Base-by-base conservation (phyloP, 2,329 filamentous ascomycete genomes). In the Alternaria tenuissima region DNA sequence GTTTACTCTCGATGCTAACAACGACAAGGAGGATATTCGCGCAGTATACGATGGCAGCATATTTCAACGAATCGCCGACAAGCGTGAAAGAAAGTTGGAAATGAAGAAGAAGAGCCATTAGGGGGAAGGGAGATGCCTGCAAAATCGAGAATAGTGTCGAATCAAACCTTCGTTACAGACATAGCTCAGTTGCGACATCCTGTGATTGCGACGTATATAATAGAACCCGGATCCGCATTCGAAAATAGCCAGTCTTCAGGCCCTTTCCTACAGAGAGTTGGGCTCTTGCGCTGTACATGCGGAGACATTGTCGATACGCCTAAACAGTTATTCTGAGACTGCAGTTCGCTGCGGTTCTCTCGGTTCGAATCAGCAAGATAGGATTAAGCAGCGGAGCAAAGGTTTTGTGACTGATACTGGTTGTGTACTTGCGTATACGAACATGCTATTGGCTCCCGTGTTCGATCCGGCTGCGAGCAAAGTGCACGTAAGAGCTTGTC, bases 41-140 rank as follows among this genome's bases (percentile, higher is more conserved):
- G 70, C 81, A 7, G 75, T 86, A 6, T 86, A 82, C 64, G 83
- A 86, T 70, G 84, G 85, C 8, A 84, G 83, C 68, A 78, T 85
- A 42, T 86, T 84, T 63, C 82, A 83, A 20, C 64, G 53, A 11
- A 67, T 73, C 49, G 70, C 72, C 1, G 71, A 58, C 26, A 62
- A 47, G 43, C 59, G 58, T 4, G 57, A 61, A 32, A 54, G 12
- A 24, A 44, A 48, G 32, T 26, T 55, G 16, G 44, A 14, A 16
- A 30, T 47, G 32, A 36, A 38, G 32, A 47, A 39, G 22, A 55
- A 59, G 7, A 34, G 26, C 26, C 36, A 38, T 20, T 58, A 8
- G 28, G 20, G 20, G 14, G 12, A 24, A 8, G 39, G 39, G 11
- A 3, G 12, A 24, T 24, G 11, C 1, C 3, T 1, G 38, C 9